Conservation (phyloP, 352 stramenopile genomes). For the Phytophthora capsici region DNA sequence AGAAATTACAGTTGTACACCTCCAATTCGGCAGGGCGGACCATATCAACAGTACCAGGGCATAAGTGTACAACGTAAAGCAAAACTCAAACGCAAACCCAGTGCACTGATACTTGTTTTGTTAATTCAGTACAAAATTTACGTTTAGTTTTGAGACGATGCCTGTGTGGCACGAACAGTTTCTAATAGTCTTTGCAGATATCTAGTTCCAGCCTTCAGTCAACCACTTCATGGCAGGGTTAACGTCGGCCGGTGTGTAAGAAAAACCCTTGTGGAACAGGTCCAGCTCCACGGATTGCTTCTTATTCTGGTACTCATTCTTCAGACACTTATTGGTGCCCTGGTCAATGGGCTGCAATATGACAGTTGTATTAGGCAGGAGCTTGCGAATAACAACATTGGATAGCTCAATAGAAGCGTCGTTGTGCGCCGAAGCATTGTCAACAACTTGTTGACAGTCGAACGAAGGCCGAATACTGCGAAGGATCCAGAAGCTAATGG, state of each 20-base stretch:
- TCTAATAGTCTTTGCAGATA: slow-evolving; percentile 8
- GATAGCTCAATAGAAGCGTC: background rate
- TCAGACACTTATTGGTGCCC: slow-evolving; percentile 27
- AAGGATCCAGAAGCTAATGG: no score
- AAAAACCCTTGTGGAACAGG: slow-evolving; percentile 4
- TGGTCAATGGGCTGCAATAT: slow-evolving; percentile 31
- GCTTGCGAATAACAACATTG: background rate
- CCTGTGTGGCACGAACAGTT: slow-evolving; percentile 28
- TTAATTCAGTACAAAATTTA: slow-evolving; percentile 13
- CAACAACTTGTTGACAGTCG: no score
- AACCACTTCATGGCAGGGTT: slow-evolving; percentile 19
- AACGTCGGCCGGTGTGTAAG: slow-evolving; percentile 8
- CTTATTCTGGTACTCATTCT: slow-evolving; percentile 9
- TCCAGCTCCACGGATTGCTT: slow-evolving; percentile 13
- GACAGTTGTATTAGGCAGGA: background rate
- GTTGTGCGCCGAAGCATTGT: background rate
- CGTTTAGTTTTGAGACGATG: slow-evolving; percentile 19
- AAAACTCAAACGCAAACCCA: no score
- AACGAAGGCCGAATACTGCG: no score
- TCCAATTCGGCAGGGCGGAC: no score
- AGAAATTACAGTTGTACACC: no score
- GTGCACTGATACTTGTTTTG: background rate
- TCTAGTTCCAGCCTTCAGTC: slow-evolving; percentile 8
- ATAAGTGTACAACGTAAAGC: no score
- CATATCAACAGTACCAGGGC: no score